Conservation (phyloP, 371 early-diverging fungal species). For the Umbelopsis sp. region DNA sequence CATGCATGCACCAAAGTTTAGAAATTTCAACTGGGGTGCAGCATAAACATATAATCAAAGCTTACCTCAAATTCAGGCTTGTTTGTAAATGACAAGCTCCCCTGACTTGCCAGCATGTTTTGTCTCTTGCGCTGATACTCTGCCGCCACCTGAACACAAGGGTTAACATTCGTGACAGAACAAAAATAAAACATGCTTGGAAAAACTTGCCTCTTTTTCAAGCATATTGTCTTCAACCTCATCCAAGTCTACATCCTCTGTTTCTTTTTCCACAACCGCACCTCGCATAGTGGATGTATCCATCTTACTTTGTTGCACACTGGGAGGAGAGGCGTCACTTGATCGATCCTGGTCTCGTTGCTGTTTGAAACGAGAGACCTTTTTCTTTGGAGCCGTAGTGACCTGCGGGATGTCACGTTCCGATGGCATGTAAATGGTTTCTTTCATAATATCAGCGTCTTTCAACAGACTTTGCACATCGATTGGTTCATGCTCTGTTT, state of each 20-base stretch:
- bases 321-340: not conserved
- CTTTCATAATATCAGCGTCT: conserved; percentile 8
- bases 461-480: conserved; percentile 4
- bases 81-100: conserved; percentile 39
- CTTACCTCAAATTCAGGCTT: conserved; percentile 49
- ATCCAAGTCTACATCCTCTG: conserved; percentile 54
- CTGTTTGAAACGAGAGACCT: conserved; percentile 38
- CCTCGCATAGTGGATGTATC: conserved; percentile 60
- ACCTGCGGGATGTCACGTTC: conserved; percentile 20
- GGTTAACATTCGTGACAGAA: not conserved
- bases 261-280: conserved; percentile 56
- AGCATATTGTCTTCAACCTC: conserved; percentile 64
- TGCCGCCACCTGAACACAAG: conserved; percentile 24
- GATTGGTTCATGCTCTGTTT: conserved; percentile 10
- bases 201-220: conserved; percentile 45
- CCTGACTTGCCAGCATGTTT: conserved; percentile 42
- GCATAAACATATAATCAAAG: not conserved
- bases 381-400: conserved; percentile 21
- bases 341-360: conserved; percentile 14
- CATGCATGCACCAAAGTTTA: not conserved
- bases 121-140: conserved; percentile 40
- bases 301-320: conserved; percentile 25
- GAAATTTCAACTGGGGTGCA: not conserved
- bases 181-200: too few relatives aligned
- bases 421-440: conserved; percentile 4